A percentile compares a stretch with the other conserved stretches of the same genome.
These are phyloP conservation scores for Hippophae gyantsensis DNA, from an alignment of 306 rosid genomes.

Conservation along the genomic window DNA sequence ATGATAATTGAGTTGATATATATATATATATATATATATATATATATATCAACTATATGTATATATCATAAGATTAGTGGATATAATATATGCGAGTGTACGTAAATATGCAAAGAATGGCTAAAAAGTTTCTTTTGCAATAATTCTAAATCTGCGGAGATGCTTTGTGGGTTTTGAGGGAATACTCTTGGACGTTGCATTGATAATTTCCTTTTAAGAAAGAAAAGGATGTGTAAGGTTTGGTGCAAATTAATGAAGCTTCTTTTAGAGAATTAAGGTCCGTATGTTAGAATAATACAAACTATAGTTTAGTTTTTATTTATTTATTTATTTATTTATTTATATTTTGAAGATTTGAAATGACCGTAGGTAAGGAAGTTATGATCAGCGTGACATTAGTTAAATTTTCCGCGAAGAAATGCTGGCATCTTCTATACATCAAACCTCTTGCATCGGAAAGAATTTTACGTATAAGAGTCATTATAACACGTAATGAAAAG, in stretches of 20 bases:
- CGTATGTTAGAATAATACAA: too few species aligned
- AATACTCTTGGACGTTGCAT: not conserved
- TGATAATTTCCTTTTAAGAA: slow-evolving; percentile 21
- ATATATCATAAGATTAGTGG: too few species aligned
- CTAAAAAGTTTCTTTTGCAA: too few species aligned
- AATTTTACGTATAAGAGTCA: too few species aligned
- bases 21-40: too few species aligned
- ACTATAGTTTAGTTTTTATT: too few species aligned
- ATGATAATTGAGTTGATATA: too few species aligned
- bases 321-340: not conserved
- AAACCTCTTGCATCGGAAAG: too few species aligned
- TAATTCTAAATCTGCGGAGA: not conserved
- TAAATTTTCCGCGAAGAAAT: slow-evolving; percentile 16
- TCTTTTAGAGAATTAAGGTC: not conserved
- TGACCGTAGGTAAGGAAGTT: slow-evolving; percentile 9
- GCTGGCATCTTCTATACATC: not conserved
- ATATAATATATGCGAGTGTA: too few species aligned
- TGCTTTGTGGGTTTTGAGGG: not conserved
- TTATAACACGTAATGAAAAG: too few species aligned
- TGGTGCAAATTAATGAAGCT: not conserved
- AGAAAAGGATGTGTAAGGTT: slow-evolving; percentile 44
- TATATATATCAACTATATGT: too few species aligned
- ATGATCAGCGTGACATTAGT: not conserved
- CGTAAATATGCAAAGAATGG: too few species aligned
- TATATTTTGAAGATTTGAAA: slow-evolving; percentile 6